Base-by-base conservation (phyloP, 2,329 filamentous ascomycete species). In the Pseudopithomyces maydicus region DNA sequence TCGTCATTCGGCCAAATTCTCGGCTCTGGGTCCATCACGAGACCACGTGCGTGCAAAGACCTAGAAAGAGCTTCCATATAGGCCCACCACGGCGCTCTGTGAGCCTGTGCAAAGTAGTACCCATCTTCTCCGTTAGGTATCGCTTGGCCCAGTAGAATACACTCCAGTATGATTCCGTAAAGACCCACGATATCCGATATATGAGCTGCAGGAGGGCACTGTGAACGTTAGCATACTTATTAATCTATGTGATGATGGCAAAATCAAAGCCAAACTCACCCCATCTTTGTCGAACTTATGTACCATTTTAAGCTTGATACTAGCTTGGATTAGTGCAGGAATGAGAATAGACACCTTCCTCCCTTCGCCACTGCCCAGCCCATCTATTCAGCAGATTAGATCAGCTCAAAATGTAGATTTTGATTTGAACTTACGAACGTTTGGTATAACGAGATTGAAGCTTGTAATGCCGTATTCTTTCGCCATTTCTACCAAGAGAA, bases 271-370 rank as follows among this genome's bases (percentile, higher is more conserved):
- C 29, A 10, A 63, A 56, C 74, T 53, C 62, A 78, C 74, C 3
- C 59, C 66, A 12, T 76, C 63, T 6, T 63, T 54, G 4, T 73
- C 69, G 36, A 78, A 77, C 48, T 72, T 76, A 49, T 74, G 62
- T 1, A 76, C 72, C 0, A 49, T 45, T 36, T 64, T 71, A 8
- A 64, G 54, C 33, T 56, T 56, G 4, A 76, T 71, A 55, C 70
- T 70, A 0, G 69, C 59, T 44, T 72, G 66, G 45, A 60, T 50
- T 17, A 51, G 46, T 35, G 45, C 35, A 19, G 60, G 58, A 33
- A 58, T 54, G 36, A 10, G 14, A 17, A 61, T 54, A 26, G 60
- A 58, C 7, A 63, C 55, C 41, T 61, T 58, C 15, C 53, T 47
- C 52, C 60, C 56, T 26, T 61, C 52, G 20, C 60, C 60, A n/a